A percentile compares a stretch with the other conserved stretches of the same genome.
Evolutionary conservation across 441 rosid genomes (phyloP).

Genomic region (Jatropha podagrica): DNA sequence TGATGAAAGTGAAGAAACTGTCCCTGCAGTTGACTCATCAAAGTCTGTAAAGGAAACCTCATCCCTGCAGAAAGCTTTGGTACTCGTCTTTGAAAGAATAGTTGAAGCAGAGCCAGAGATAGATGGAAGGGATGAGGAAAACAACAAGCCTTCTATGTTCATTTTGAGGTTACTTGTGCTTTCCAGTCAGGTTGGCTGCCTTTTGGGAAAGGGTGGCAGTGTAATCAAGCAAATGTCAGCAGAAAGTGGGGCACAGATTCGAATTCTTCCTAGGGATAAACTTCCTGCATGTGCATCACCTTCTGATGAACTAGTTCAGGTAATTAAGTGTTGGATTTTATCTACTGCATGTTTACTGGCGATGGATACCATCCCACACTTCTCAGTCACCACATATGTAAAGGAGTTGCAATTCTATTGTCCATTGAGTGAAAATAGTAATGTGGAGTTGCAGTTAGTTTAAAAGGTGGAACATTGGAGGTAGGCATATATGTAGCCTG

Average conservation of each 20-base stretch:
- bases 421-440: background rate
- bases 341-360: background rate
- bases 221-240: conserved; percentile 59
- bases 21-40: conserved; percentile 28
- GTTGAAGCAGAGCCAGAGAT: conserved; percentile 40
- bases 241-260: conserved; percentile 70
- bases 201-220: conserved; percentile 69
- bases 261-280: conserved; percentile 66
- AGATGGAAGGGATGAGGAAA: conserved; percentile 39
- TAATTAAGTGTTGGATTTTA: conserved; percentile 21
- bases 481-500: background rate
- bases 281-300: conserved; percentile 54
- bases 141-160: conserved; percentile 32
- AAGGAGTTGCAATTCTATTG: background rate
- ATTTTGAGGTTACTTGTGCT: conserved; percentile 59
- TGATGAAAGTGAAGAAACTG: conserved; percentile 34
- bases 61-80: conserved; percentile 52
- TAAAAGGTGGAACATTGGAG: background rate
- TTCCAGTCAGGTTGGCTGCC: conserved; percentile 63
- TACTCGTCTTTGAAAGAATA: conserved; percentile 58
- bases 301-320: conserved; percentile 67
- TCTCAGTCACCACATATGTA: background rate
- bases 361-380: background rate
- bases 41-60: conserved; percentile 38
- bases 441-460: background rate